Evolutionary conservation across 305 asterid species (phyloP).

Genomic region (Fraxinus baroniana): DNA sequence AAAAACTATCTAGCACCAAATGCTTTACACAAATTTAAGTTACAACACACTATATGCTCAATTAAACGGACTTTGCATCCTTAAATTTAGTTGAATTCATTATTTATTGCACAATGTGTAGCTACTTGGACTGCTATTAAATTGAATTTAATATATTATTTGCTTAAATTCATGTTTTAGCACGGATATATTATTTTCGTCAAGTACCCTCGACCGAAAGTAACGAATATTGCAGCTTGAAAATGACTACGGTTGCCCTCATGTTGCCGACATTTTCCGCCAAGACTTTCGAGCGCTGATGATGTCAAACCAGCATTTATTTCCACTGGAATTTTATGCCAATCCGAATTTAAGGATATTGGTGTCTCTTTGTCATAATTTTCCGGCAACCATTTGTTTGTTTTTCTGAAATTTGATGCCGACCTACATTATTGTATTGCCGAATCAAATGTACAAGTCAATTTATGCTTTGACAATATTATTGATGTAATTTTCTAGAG

Average conservation of each 20-base stretch:
- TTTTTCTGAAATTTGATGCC: neutral
- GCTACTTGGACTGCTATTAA: neutral
- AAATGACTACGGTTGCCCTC: neutral
- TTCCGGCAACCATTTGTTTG: neutral
- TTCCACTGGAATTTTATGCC: neutral
- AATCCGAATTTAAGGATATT: neutral
- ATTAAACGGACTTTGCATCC: neutral
- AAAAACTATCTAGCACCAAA: too few relatives aligned
- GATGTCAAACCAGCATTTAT: neutral
- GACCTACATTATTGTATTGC: neutral
- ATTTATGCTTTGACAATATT: neutral
- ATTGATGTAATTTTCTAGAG: neutral
- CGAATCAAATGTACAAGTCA: neutral
- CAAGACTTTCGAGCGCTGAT: neutral
- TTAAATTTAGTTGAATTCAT: neutral
- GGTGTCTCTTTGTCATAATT: neutral
- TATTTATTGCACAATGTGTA: neutral
- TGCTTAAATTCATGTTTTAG: too few relatives aligned
- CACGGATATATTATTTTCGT: neutral
- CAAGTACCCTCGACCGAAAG: neutral
- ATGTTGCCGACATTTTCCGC: neutral
- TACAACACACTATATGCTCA: neutral
- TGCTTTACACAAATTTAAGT: neutral
- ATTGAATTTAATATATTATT: too few relatives aligned
- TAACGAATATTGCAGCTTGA: neutral